Evolutionary conservation across 352 stramenopile genomes (phyloP).

Genomic region (Pythium brassicae): DNA sequence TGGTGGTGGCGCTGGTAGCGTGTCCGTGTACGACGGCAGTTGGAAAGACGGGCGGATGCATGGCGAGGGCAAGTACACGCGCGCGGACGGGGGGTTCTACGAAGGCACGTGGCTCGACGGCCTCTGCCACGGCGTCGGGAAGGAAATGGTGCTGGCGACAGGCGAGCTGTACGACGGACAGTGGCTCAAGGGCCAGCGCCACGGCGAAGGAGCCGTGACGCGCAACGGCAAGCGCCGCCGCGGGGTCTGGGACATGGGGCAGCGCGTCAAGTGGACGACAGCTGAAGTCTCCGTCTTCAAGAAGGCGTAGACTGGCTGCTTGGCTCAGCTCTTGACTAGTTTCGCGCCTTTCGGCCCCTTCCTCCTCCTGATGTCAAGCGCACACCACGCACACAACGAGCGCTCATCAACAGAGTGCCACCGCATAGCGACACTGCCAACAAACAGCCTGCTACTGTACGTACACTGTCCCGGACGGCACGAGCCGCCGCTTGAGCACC

Average conservation of each 20-base stretch:
- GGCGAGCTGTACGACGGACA: constrained; percentile 58
- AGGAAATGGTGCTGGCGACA: constrained; percentile 32
- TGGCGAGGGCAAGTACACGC: constrained; percentile 62
- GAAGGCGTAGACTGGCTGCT: background rate
- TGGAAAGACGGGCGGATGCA: constrained; percentile 67
- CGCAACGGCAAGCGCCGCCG: constrained; percentile 34
- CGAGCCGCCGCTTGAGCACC: constrained; percentile 38
- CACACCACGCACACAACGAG: constrained; percentile 2
- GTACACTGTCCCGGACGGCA: constrained; percentile 49
- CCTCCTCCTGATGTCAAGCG: constrained; percentile 41
- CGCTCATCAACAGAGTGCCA: no score
- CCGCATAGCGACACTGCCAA: no score
- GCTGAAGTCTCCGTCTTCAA: constrained; percentile 42
- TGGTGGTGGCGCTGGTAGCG: background rate
- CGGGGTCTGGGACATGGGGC: constrained; percentile 55
- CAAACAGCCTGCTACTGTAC: no score
- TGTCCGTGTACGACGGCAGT: constrained; percentile 45
- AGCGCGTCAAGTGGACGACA: constrained; percentile 62
- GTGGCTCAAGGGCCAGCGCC: constrained; percentile 46
- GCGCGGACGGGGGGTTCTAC: constrained; percentile 55
- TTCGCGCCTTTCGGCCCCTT: constrained; percentile 52
- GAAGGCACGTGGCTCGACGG: constrained; percentile 62
- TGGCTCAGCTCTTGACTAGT: constrained; percentile 46
- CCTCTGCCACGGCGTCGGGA: constrained; percentile 48
- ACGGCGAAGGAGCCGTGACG: constrained; percentile 54